Conservation (phyloP, 768 basidiomycete genomes). For the Butyriboletus loyo region DNA sequence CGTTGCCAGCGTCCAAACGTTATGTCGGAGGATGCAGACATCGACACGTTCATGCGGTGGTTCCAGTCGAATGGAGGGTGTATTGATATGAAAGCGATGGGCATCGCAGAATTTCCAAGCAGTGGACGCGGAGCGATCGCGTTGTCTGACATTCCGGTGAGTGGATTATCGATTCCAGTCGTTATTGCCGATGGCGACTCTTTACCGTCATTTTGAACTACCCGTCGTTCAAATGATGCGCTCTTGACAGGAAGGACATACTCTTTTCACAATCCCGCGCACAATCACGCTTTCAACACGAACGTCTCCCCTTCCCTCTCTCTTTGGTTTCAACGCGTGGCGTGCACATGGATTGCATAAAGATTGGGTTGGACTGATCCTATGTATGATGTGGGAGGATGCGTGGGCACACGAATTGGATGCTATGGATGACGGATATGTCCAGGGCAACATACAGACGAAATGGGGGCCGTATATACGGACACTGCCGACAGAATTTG, state of each 20-base stretch:
- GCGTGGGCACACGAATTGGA: constrained; percentile 66
- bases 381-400: constrained; percentile 96
- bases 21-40: constrained; percentile 7
- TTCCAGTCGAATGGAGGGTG: constrained; percentile 50
- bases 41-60: constrained; percentile 52
- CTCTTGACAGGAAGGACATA: constrained; percentile 57
- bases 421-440: background rate
- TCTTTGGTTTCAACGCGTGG: constrained; percentile 67
- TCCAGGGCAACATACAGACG: background rate
- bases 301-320: constrained; percentile 62
- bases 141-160: constrained; percentile 66
- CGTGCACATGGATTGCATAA: constrained; percentile 51
- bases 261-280: constrained; percentile 81
- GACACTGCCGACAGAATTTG: constrained; percentile 66
- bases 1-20: background rate
- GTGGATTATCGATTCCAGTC: constrained; percentile 13
- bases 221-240: background rate
- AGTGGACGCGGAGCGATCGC: constrained; percentile 78
- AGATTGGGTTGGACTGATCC: constrained; percentile 86
- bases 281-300: constrained; percentile 72
- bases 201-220: background rate
- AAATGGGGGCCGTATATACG: constrained; percentile 27
- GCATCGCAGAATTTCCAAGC: constrained; percentile 43
- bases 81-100: constrained; percentile 47
- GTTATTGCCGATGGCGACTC: background rate